A percentile compares a stretch with the other conserved stretches of the same genome.
These are phyloP conservation scores for Exutisphaerella laricina DNA, from an alignment of 2,329 filamentous ascomycete genomes.

Conservation along the genomic window DNA sequence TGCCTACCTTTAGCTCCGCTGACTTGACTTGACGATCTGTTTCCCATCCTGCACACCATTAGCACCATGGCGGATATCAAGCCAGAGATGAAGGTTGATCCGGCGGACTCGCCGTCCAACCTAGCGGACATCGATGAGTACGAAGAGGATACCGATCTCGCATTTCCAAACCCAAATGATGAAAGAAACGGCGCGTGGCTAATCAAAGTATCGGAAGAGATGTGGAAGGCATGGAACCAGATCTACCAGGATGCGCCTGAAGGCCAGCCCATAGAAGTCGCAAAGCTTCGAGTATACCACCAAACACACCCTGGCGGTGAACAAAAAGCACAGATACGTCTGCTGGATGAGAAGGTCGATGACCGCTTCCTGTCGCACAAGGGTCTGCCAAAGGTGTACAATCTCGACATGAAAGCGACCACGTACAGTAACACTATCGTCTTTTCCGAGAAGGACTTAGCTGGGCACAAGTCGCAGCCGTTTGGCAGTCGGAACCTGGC, in stretches of 20 bases:
- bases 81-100: slow-evolving; percentile 21
- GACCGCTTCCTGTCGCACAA: slow-evolving; percentile 57
- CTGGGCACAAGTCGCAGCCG: slow-evolving; percentile 45
- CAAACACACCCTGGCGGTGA: slow-evolving; percentile 17
- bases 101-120: slow-evolving; percentile 16
- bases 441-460: slow-evolving; percentile 89
- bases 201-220: slow-evolving; percentile 69
- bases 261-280: slow-evolving; percentile 62
- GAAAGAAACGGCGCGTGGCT: slow-evolving; percentile 50
- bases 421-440: slow-evolving; percentile 80
- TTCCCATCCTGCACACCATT: neutral
- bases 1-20: no score
- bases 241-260: slow-evolving; percentile 62
- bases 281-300: slow-evolving; percentile 56
- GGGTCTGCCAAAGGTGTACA: slow-evolving; percentile 80
- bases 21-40: no score
- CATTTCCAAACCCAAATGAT: slow-evolving; percentile 21
- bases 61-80: slow-evolving; percentile 19
- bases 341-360: slow-evolving; percentile 48
- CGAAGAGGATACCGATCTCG: slow-evolving; percentile 31
- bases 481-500: slow-evolving; percentile 16
- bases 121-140: slow-evolving; percentile 30
- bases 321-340: slow-evolving; percentile 58
- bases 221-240: slow-evolving; percentile 73
- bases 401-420: slow-evolving; percentile 63